A percentile compares a stretch with the other conserved stretches of the same genome.
These are phyloP conservation scores for Stagonosporopsis chrysanthemi DNA, from an alignment of 2,329 filamentous ascomycete genomes.

Conservation along the genomic window DNA sequence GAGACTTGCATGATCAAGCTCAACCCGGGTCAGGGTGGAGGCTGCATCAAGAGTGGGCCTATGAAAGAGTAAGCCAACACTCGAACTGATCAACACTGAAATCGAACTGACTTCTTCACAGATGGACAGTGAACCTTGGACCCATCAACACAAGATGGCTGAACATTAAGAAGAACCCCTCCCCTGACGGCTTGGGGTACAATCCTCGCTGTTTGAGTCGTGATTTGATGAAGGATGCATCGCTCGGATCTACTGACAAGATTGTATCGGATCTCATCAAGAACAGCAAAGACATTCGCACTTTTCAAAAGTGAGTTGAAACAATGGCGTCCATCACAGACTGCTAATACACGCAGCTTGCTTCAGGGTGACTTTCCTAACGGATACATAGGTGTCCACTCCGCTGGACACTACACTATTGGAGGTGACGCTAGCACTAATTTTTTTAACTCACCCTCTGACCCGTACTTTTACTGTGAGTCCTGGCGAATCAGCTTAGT, in stretches of 20 bases:
- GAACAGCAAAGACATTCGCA: slow-evolving; percentile 34
- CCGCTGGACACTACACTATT: slow-evolving; percentile 56
- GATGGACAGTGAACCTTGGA: slow-evolving; percentile 54
- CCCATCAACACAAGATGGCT: slow-evolving; percentile 54
- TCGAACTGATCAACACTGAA: neutral
- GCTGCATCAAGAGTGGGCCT: slow-evolving; percentile 61
- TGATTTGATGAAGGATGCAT: slow-evolving; percentile 41
- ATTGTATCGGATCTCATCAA: slow-evolving; percentile 36
- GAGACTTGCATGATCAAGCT: slow-evolving; percentile 44
- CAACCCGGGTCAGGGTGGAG: slow-evolving; percentile 63
- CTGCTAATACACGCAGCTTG: neutral
- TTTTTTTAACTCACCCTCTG: slow-evolving; percentile 55
- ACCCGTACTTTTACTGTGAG: slow-evolving; percentile 54
- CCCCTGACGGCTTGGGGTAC: slow-evolving; percentile 39
- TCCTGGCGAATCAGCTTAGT: neutral
- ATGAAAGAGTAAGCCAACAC: slow-evolving; percentile 53
- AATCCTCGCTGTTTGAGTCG: slow-evolving; percentile 51
- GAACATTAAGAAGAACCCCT: slow-evolving; percentile 43
- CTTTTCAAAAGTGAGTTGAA: slow-evolving; percentile 42
- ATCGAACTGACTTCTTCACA: slow-evolving; percentile 3
- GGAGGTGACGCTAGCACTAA: slow-evolving; percentile 56
- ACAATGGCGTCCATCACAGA: too few species aligned
- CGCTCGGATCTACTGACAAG: slow-evolving; percentile 33
- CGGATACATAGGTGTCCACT: slow-evolving; percentile 53
- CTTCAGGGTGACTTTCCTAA: slow-evolving; percentile 50